A percentile compares a stretch with the other conserved stretches of the same genome.
These are phyloP conservation scores for Magnolia changhungtana DNA, from an alignment of 164 flowering plant genomes.

Conservation along the genomic window DNA sequence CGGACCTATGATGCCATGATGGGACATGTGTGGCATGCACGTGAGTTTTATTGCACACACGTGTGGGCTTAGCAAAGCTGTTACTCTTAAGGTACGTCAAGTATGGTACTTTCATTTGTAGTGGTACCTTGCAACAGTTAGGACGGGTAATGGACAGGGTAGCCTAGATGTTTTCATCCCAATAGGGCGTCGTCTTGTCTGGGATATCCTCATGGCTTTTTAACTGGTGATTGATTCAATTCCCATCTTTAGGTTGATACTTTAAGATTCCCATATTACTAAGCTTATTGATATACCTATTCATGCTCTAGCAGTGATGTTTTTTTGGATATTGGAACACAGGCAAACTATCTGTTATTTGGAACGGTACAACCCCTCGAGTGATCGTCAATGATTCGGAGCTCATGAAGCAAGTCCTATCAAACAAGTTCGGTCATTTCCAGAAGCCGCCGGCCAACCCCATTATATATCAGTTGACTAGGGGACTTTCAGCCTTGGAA, in stretches of 20 bases:
- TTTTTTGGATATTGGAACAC: neutral
- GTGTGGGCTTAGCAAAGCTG: no score
- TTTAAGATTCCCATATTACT: neutral
- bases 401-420: constrained; percentile 10
- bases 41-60: no score
- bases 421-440: constrained; percentile 10
- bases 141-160: no score
- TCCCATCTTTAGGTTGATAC: neutral
- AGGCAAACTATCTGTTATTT: constrained; percentile 10
- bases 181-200: no score
- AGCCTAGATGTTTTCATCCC: no score
- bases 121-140: no score
- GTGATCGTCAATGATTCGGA: constrained; percentile 14
- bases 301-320: neutral
- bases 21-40: no score
- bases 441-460: constrained; percentile 6
- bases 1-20: no score
- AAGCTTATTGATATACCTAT: neutral
- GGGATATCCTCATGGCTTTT: no score
- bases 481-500: constrained; percentile 3
- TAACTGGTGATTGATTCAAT: no score
- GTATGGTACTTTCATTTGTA: no score
- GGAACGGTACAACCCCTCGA: constrained; percentile 12
- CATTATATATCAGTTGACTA: neutral
- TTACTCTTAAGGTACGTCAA: no score